Percentiles rank a stretch among this genome's conserved stretches.
phyloP scores from a whole-genome alignment of 441 rosid species.

The Corymbia citriodora region DNA sequence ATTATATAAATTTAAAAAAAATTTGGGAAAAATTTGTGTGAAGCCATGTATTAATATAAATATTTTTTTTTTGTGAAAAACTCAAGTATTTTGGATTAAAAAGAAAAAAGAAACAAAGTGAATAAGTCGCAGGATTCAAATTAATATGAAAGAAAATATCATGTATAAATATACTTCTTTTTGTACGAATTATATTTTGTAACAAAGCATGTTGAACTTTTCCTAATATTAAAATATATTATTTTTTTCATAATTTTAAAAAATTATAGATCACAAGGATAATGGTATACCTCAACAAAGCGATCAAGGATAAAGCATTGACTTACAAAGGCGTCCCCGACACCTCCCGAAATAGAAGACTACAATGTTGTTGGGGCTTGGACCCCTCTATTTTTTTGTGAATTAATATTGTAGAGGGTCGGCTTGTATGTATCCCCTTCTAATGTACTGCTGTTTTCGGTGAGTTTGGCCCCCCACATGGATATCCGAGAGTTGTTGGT shows the following conservation, averaged over 20 bases:
- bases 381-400: no score
- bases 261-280: background rate
- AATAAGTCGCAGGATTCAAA: background rate
- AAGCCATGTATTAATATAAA: background rate
- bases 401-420: no score
- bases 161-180: background rate
- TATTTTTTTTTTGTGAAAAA: accelerated
- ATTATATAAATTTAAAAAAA: background rate
- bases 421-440: no score
- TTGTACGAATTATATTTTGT: background rate
- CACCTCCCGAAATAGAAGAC: no score
- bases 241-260: no score
- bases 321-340: no score
- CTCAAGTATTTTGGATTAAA: background rate
- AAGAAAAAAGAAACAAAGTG: background rate
- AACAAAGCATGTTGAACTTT: background rate
- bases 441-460: no score
- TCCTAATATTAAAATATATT: background rate
- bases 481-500: no score
- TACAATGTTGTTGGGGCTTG: no score
- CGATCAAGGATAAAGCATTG: no score
- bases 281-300: no score
- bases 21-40: background rate
- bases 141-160: background rate
- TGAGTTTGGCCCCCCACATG: no score